Percentiles rank a stretch among this genome's conserved stretches.
These are phyloP conservation scores for Actinomortierella wolfii DNA, from an alignment of 371 early-diverging fungal species.

Conservation along the genomic window DNA sequence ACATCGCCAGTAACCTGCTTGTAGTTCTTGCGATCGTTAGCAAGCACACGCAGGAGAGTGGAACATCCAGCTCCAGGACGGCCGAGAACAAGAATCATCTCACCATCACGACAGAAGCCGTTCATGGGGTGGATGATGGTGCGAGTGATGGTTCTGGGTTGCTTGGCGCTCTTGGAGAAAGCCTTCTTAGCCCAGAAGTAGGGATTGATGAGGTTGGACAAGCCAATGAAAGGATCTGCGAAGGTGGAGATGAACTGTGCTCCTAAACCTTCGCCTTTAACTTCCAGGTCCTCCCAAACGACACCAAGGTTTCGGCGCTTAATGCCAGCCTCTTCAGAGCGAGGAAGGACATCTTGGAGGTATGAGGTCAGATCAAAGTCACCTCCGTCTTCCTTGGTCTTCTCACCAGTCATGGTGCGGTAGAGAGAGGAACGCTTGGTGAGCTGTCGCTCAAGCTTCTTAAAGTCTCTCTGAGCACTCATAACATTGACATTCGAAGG, in stretches of 20 bases:
- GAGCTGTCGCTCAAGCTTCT: constrained; percentile 31
- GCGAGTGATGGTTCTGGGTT: constrained; percentile 18
- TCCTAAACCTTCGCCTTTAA: constrained; percentile 35
- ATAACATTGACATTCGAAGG: constrained; percentile 26
- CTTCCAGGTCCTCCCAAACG: constrained; percentile 40
- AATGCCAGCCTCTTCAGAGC: constrained; percentile 33
- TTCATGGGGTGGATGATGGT: constrained; percentile 60
- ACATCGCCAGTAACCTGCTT: constrained; percentile 57
- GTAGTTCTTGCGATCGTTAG: constrained; percentile 65
- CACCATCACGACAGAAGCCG: constrained; percentile 68
- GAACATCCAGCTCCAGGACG: constrained; percentile 77
- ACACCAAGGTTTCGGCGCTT: constrained; percentile 43
- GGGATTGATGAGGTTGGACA: constrained; percentile 37
- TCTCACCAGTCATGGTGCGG: constrained; percentile 13
- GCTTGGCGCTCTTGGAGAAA: constrained; percentile 13
- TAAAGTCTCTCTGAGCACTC: constrained; percentile 25
- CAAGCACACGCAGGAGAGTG: constrained; percentile 64
- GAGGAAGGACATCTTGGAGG: constrained; percentile 29
- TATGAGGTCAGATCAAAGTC: constrained; percentile 40
- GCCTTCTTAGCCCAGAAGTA: constrained; percentile 38
- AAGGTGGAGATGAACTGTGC: constrained; percentile 30
- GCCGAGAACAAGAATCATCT: constrained; percentile 75
- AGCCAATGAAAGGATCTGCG: constrained; percentile 36
- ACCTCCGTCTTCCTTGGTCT: constrained; percentile 9
- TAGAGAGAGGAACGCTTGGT: constrained; percentile 25